Evolutionary conservation across 257 asterid genomes (phyloP), one percentile per base, ranked within the genome.

Genomic region (Solanum tacnaense): DNA sequence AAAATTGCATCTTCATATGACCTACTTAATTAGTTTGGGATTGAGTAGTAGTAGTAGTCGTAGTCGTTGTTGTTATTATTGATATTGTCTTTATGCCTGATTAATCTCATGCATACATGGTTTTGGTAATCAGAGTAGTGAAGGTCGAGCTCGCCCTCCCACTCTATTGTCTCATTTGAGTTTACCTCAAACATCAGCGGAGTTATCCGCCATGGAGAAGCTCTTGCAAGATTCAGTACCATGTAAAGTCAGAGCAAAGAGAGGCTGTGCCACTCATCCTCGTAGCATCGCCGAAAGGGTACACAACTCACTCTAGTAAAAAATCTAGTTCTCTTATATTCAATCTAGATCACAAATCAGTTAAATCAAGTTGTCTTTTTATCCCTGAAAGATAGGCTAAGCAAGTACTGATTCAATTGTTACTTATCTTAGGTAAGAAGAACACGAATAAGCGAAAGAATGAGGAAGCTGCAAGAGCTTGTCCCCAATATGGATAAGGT

Each of bases 251-350:
- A 92, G 98, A 86, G 99, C 99, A 3, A 96, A 96, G 89, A 88
- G 99, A 87, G 99, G 99, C 1, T 94, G 91, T 67, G 99, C 99
- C 13, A 96, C 99, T 89, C 99, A 96, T 65, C 99, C 99, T 5
- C 90, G 99, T 18, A 96, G 99, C 93, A 96, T 96, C 79, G 99
- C 99, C 21, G 99, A 96, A 91, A 95, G 99, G 95, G 99, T 95
- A 93, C 60, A 84, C 29, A 86, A 62, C 70, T 81, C 56, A 35
- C 21, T 36, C 8, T 86, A 20, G 41, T 21, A 85, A 13, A 68
- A 8, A 38, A 27, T 65, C 82, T 44, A 41, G 21, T 39, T 39
- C 84, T 79, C 4, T 79, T 79, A 10, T 15, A 78, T 78, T n/a
- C n/a, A 25, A 25, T 36, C 5, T 38, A 76, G 34, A 39, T 78